Evolutionary conservation across 495 filamentous ascomycete species (phyloP).

Genomic region (Terfezia claveryi): DNA sequence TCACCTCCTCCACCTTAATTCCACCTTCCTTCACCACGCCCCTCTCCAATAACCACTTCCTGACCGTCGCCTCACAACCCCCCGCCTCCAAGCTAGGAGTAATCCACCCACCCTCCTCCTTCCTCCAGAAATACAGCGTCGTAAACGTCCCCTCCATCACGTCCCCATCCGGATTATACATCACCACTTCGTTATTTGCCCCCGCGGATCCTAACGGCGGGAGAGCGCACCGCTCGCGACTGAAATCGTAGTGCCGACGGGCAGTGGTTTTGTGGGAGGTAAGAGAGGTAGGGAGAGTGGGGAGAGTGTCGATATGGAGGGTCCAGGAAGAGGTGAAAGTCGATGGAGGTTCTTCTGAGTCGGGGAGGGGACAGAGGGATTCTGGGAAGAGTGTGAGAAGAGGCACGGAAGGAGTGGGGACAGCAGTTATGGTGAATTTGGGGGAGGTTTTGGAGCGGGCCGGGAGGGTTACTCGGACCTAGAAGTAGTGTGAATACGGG

Average conservation of each 20-base stretch:
- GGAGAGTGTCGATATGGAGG: slow-evolving; percentile 34
- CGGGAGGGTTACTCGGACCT: not conserved
- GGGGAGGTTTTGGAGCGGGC: not conserved
- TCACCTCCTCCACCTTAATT: slow-evolving; percentile 1
- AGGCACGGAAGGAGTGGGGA: not conserved
- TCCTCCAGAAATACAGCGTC: slow-evolving; percentile 46
- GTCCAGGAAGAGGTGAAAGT: slow-evolving; percentile 15
- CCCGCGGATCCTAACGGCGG: slow-evolving; percentile 25
- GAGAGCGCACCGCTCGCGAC: slow-evolving; percentile 25
- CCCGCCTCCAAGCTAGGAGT: slow-evolving; percentile 44
- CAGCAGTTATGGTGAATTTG: not conserved
- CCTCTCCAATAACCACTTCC: slow-evolving; percentile 53
- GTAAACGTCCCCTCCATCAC: slow-evolving; percentile 75
- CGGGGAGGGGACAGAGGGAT: not conserved
- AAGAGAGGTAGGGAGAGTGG: slow-evolving; percentile 34
- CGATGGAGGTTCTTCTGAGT: not conserved
- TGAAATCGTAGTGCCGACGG: slow-evolving; percentile 41
- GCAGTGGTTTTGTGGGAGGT: slow-evolving; percentile 59
- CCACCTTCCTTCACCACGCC: slow-evolving; percentile 18
- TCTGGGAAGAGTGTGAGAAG: not conserved
- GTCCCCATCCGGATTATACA: slow-evolving; percentile 42
- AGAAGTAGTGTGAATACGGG: not conserved
- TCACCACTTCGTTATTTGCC: slow-evolving; percentile 43
- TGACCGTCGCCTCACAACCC: slow-evolving; percentile 61
- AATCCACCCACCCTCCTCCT: slow-evolving; percentile 34